Evolutionary conservation across 345 rosid species (phyloP), one percentile per base, ranked within the genome.

Genomic region (Psidium friedrichsthalianum): DNA sequence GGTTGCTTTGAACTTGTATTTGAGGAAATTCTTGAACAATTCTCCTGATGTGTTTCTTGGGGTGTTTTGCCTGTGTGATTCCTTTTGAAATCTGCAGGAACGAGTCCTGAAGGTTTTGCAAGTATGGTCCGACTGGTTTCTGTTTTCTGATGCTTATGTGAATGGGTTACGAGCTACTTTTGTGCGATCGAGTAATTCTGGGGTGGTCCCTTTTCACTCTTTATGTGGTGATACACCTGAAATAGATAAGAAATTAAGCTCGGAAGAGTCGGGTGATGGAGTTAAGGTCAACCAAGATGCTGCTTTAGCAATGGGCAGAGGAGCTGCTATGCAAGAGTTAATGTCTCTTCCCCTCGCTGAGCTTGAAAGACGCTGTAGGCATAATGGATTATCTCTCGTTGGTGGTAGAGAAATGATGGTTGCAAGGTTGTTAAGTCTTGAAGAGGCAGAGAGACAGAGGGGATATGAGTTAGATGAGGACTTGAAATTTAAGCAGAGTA

Each of bases 81-180:
- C 74, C 12, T 14, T 86, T 51, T 61, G 44, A 76, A 47, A 85
- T 86, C 49, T 88, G 87, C 91, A 98, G 99, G 99, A 98, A 90
- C 96, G 99, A 54, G 96, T 97, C 82, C 90, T 97, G 90, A 97
- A 96, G 92, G 99, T 97, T 56, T 89, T 97, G 91, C 99, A 97
- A 89, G 99, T 97, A 57, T 97, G 99, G 99, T 91, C 98, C 56
- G 99, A 98, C 86, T 96, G 99, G 99, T 98, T 98, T 93, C 96
- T 98, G 83, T 98, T 98, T 88, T 96, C 99, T 81, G 99, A 98
- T 88, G 99, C 99, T 82, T 98, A 98, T 90, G 96, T 98, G 82
- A 91, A 93, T 87, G 99, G 99, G 86, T 90, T 98, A 84, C 94
- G 99, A 76, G 96, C 99, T 42, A 96, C 99, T 49, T 98, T 98